These are phyloP conservation scores for Albizia julibrissin DNA, from an alignment of 306 rosid species.

Conservation along the genomic window DNA sequence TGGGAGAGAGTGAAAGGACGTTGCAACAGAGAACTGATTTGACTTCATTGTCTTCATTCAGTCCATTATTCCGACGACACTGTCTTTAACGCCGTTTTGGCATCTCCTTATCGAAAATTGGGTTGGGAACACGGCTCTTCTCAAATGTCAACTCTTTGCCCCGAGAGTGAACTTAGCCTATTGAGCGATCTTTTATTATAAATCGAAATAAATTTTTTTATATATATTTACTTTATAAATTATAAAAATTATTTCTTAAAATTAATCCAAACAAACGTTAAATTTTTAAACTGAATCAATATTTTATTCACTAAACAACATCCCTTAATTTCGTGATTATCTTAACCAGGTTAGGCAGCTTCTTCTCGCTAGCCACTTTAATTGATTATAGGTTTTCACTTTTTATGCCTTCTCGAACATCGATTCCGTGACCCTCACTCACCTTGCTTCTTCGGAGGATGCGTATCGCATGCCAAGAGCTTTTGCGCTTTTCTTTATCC, in stretches of 20 bases:
- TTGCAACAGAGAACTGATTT: too few relatives aligned
- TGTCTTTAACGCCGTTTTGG: constrained; percentile 39
- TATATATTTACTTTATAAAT: too few relatives aligned
- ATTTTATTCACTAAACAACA: constrained; percentile 22
- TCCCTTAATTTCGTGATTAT: not conserved
- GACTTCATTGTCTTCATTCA: constrained; percentile 4
- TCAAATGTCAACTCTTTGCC: constrained; percentile 45
- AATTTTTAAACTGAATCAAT: constrained; percentile 20
- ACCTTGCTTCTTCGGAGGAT: too few relatives aligned
- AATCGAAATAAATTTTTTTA: too few relatives aligned
- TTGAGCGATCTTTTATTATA: too few relatives aligned
- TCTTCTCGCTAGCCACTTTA: not conserved
- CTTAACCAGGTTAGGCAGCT: constrained; percentile 35
- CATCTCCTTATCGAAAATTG: too few relatives aligned
- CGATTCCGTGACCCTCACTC: not conserved
- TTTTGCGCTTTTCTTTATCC: too few relatives aligned
- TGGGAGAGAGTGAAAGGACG: too few relatives aligned
- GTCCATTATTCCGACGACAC: constrained; percentile 52
- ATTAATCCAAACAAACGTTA: too few relatives aligned
- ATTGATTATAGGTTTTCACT: not conserved
- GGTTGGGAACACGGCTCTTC: constrained; percentile 3
- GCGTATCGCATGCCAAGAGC: too few relatives aligned
- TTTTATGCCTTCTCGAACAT: constrained; percentile 7
- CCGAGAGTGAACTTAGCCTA: not conserved
- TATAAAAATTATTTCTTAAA: too few relatives aligned